Base-by-base conservation (phyloP, 352 stramenopile genomes). In the Globisporangium mamillatum region DNA sequence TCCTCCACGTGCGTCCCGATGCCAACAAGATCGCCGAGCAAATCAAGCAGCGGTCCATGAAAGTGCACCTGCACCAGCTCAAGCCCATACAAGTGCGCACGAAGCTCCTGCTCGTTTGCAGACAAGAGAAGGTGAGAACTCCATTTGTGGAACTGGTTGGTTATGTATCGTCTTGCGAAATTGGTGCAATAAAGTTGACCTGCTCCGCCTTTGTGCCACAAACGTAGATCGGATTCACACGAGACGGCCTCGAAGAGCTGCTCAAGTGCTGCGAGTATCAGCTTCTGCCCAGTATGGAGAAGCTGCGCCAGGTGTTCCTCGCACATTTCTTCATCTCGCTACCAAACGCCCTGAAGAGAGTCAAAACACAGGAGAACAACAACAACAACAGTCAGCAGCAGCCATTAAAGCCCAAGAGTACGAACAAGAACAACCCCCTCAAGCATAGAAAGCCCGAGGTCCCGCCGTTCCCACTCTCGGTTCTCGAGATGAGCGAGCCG, bases 71-170 rank as follows among this genome's bases (percentile, higher is more conserved):
- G 18, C 64, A 66, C 7, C 54, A 72, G 1, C 72, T 91, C 14
- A 64, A 73, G 2, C 61, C 77, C 1, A 67, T 82, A 38, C 63
- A 88, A 9, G 78, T 91, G 20, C 82, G 82, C 7, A 66, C 56
- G 4, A 91, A 90, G 24, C 32, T 94, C 7, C 74, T 94, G 9
- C 69, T 70, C 18, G 70, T 91, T 16, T 94, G 86, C 36, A 57
- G 53, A 0, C 71, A 67, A 53, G 74, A 90, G 29, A 72, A 66
- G 29, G 85, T 93, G 66, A 7, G 38, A 20, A 6, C n/a, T 52
- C 29, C 22, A 25, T 32, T 34, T n/a, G n/a, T 12, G 18, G 1
- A 34, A 9, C 52, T 57, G 54, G 44, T 20, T 9, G 18, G 9
- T 46, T 12, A 24, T 64, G 9, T 16, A 22, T 64, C 32, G 46